Evolutionary conservation across 495 filamentous ascomycete species (phyloP).

Genomic region (Penicillium dipodomyicola): DNA sequence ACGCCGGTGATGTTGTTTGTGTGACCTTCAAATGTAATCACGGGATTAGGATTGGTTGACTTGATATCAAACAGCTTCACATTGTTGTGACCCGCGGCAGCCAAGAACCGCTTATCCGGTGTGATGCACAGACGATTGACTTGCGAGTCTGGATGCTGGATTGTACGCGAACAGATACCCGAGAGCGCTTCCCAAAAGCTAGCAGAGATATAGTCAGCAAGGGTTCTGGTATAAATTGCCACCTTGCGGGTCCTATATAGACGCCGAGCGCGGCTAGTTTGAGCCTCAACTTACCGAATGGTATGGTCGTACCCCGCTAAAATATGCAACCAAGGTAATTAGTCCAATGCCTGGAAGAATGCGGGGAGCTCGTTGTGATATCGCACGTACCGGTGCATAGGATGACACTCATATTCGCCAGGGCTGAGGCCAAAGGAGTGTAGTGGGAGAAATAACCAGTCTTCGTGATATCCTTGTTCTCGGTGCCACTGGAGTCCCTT

Average conservation of each 20-base stretch:
- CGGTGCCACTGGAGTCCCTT: neutral
- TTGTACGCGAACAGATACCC: conserved; percentile 95
- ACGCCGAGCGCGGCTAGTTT: neutral
- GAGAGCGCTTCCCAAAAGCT: conserved; percentile 99
- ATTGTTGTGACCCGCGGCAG: conserved; percentile 88
- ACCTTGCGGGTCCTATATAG: neutral
- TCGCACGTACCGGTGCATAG: conserved; percentile 73
- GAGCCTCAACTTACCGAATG: conserved; percentile 66
- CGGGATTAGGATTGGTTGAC: conserved; percentile 87
- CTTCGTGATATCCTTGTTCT: neutral
- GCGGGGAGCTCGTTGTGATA: conserved; percentile 19
- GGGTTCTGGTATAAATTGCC: neutral
- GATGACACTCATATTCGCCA: conserved; percentile 74
- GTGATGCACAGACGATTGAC: conserved; percentile 98
- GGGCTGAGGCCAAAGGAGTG: neutral
- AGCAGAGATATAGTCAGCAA: conserved; percentile 6
- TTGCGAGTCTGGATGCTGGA: conserved; percentile 96
- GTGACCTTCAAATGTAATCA: conserved; percentile 92
- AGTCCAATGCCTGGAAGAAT: conserved; percentile 28
- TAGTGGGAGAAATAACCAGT: neutral
- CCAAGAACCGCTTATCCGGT: conserved; percentile 93
- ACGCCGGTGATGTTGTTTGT: conserved; percentile 94
- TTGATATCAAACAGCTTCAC: conserved; percentile 98
- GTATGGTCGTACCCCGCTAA: conserved; percentile 98
- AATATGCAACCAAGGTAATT: conserved; percentile 22